Base-by-base conservation (phyloP, 306 rosid genomes). In the Pterocarpus macrocarpus region DNA sequence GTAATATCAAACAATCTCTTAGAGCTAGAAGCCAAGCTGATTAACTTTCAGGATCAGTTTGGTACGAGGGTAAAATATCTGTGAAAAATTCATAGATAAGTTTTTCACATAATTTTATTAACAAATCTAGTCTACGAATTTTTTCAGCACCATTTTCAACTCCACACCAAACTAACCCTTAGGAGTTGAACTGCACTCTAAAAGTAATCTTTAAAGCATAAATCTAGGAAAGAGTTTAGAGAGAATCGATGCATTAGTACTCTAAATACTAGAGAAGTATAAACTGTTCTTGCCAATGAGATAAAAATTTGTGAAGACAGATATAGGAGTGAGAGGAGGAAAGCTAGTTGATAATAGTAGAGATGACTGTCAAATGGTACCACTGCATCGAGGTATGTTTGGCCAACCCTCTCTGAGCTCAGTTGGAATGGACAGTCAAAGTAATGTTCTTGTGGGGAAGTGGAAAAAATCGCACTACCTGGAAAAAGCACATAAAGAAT, bases 381-480 rank as follows among this genome's bases (percentile, higher is more conserved):
- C 93, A 22, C 75, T 33, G 98, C 99, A 78, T 93, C 98, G 41
- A 88, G 96, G 85, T 88, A 95, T 41, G 98, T 95, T 84, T 95
- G 99, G 81, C 98, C 92, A 64, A 83, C 86, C n/a, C 69, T 74
- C 87, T 87, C 89, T 69, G 98, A 95, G 89, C 98, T 89, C 73
- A 92, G 87, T 86, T 95, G 99, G 83, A 80, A 95, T 44, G 98
- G 99, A 79, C 97, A 95, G 52, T 95, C 93, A 78, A 95, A 95
- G 73, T 88, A 95, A 82, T 93, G 99, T 83, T 95, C 99, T 84
- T 93, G 99, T 8, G 98, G 98, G 79, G 87, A 83, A 44, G 97
- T 90, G 73, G 98, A 88, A 87, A 87, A 95, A 43, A 87, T 45
- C 10, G 89, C 72, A 67, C 49, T 76, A 81, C 94, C 99, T 96